Evolutionary conservation across 139 green algal genomes (phyloP), one percentile per base, ranked within the genome.

Genomic region (Coccomyxa sp.): DNA sequence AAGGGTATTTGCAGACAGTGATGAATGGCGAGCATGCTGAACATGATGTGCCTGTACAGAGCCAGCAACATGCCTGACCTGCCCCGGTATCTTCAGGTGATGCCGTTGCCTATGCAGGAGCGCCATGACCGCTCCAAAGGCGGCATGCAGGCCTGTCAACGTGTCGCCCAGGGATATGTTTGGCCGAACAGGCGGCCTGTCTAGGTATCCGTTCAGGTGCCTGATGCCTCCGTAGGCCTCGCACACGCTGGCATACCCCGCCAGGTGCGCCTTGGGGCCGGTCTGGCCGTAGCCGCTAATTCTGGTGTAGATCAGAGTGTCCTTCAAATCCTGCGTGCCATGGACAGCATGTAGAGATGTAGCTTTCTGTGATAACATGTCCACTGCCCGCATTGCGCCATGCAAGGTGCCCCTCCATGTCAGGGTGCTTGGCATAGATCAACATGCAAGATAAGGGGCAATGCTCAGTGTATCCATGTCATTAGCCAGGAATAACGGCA

Each of bases 231-330:
- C 44, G 31, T 78, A 78, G 27, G 44, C 44, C n/a, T 72, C 74
- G 41, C 44, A 78, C 31, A 78, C 71, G 71, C 71, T 76, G 38
- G 71, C 71, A 58, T 76, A 76, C 0, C 71, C 71, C 34, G 87
- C 82, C 40, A 91, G 81, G 1, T 73, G 39, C 10, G 90, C 86
- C 50, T 85, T 81, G 8, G 88, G 88, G 0, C 89, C 89, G 8
- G 88, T 93, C 80, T 95, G 91, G n/a, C 91, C 91, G 38, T 93
- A 94, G 0, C 91, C 91, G n/a, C 81, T 89, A 68, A 95, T 95
- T 35, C 91, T 84, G 0, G 89, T 87, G 81, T 93, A 95, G 1
- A 95, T 58, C 0, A 95, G 87, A 1, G 85, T 68, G 1, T 81
- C 79, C 33, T 86, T 81, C 8, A 95, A 75, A 75, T 95, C 85